Evolutionary conservation across 2,329 filamentous ascomycete genomes (phyloP), one percentile per base, ranked within the genome.

Genomic region (Leptodontidium sp.): DNA sequence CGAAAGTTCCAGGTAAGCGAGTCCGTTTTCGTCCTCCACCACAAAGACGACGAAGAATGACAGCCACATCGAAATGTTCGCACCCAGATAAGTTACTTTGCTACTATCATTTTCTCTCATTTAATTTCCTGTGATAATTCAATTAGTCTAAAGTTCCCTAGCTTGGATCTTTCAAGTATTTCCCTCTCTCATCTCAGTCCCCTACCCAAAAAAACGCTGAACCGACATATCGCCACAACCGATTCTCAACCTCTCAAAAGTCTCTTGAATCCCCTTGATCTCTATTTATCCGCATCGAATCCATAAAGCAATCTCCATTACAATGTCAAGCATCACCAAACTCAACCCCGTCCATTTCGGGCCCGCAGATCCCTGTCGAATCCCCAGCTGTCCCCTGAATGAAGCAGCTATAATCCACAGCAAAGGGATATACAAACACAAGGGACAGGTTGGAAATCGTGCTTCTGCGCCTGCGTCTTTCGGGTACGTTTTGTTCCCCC

Each of bases 391-490:
- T 14, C 66, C 65, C 11, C 45, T 67, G 12, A 67, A 67, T 21
- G 45, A 67, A 64, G 66, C 61, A 29, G 59, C 49, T 1, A 57
- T 67, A 17, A 52, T 59, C 12, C 66, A 67, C 52, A 64, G 49
- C 14, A 29, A 29, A 14, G 65, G 65, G 8, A 38, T 67, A 47
- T 67, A 67, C 32, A 58, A 43, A 49, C 65, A 63, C 32, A 47
- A 64, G 17, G 52, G 52, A 9, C 21, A 50, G 8, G 8, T 38
- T 59, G 47, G 4, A 38, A 38, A 32, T 17, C 43, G 35, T 21
- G 47, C 32, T 40, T 57, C 38, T 5, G 38, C n/a, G 3, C 58
- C 45, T 43, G 9, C 53, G 6, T 21, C 43, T 2, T 67, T 67
- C n/a, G 65, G 57, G 65, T 67, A 35, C n/a, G 65, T 32, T 24